Conservation (phyloP, 1,284 basidiomycete species). For the Ganoderma lucidum region DNA sequence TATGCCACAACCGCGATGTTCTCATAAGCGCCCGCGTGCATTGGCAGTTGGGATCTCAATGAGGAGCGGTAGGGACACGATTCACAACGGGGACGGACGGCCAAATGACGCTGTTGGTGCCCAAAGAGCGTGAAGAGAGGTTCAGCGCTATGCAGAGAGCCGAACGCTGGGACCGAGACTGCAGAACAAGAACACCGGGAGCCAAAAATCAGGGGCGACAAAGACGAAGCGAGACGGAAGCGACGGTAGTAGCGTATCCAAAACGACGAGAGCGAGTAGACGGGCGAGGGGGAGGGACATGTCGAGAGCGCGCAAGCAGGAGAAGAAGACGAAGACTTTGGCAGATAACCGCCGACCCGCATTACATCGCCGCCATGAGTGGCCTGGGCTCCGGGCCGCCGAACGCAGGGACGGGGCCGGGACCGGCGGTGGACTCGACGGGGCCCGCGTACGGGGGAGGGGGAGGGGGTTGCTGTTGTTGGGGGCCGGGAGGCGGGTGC, state of each 20-base stretch:
- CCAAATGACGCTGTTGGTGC: slow-evolving; percentile 31
- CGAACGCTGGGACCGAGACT: slow-evolving; percentile 12
- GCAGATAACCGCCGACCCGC: neutral
- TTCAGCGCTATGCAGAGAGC: slow-evolving; percentile 30
- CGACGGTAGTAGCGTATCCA: slow-evolving; percentile 4
- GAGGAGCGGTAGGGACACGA: neutral
- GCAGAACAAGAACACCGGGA: neutral
- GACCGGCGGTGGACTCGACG: slow-evolving; percentile 9
- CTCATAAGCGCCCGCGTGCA: neutral
- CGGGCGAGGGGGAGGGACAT: neutral
- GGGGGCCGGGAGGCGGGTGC: slow-evolving; percentile 17
- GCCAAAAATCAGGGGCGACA: neutral
- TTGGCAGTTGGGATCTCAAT: neutral
- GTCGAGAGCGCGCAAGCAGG: neutral
- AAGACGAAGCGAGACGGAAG: slow-evolving; percentile 2
- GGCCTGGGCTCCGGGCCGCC: slow-evolving; percentile 32
- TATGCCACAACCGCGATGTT: neutral
- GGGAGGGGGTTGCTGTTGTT: slow-evolving; percentile 7
- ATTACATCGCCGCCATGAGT: slow-evolving; percentile 32
- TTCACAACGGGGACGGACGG: slow-evolving; percentile 13
- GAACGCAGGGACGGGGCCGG: slow-evolving; percentile 26
- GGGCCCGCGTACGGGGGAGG: slow-evolving; percentile 15
- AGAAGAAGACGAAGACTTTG: neutral
- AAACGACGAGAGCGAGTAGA: slow-evolving; percentile 10
- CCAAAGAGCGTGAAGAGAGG: slow-evolving; percentile 34